A percentile compares a stretch with the other conserved stretches of the same genome.
phyloP scores from a whole-genome alignment of 2,329 filamentous ascomycete species.

The Fusarium fracticaudum region DNA sequence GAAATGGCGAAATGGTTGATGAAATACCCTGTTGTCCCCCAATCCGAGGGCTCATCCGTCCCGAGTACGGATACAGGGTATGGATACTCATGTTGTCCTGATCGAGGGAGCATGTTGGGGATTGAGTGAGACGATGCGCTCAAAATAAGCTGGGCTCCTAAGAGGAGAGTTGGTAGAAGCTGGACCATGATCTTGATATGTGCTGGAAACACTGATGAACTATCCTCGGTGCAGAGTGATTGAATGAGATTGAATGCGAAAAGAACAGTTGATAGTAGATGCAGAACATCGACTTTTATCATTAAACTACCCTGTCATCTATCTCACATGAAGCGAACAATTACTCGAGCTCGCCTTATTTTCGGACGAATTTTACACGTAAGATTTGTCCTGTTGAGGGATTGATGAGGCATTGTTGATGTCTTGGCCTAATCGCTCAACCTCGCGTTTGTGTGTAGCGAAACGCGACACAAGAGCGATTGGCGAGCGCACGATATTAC shows the following conservation, averaged over 20 bases:
- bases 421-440: neutral
- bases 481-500: neutral
- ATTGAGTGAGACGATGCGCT: neutral
- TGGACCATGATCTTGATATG: neutral
- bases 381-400: neutral
- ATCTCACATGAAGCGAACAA: neutral
- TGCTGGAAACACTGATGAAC: no score
- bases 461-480: neutral
- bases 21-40: neutral
- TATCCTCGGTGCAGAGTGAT: rapidly evolving
- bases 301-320: no score
- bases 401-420: neutral
- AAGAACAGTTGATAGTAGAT: neutral
- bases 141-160: neutral
- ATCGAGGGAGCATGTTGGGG: neutral
- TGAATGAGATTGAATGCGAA: no score
- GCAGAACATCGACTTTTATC: neutral
- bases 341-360: neutral
- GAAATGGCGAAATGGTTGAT: conserved; percentile 3
- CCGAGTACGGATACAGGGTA: no score
- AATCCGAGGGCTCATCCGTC: neutral
- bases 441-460: neutral
- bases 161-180: neutral
- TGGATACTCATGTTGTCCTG: no score
- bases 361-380: neutral